Conservation (phyloP, 768 basidiomycete genomes). For the Leccinellum rugosiceps region DNA sequence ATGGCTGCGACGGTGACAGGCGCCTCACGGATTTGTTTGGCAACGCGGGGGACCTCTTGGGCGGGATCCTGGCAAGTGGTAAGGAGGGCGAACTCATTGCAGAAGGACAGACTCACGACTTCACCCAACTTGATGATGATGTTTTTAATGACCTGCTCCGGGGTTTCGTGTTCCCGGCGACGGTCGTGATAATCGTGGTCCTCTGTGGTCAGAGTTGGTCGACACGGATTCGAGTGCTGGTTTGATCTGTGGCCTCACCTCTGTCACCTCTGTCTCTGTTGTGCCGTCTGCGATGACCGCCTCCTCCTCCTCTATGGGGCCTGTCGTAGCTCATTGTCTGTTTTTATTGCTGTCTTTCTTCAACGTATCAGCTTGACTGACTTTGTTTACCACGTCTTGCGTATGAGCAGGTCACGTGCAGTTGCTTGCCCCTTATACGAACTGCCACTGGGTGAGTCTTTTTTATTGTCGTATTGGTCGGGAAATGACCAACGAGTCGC, state of each 20-base stretch:
- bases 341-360: not conserved
- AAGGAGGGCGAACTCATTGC: not conserved
- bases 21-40: constrained; percentile 59
- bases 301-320: constrained; percentile 40
- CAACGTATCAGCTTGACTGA: too few species aligned
- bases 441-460: constrained; percentile 21
- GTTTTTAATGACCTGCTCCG: constrained; percentile 66
- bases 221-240: not conserved
- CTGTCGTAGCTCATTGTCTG: constrained; percentile 58
- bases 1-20: constrained; percentile 60
- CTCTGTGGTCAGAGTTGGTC: constrained; percentile 37
- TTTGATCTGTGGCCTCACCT: not conserved
- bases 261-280: constrained; percentile 49
- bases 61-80: constrained; percentile 51
- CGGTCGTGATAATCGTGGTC: constrained; percentile 61
- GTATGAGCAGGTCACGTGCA: constrained; percentile 25
- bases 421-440: not conserved
- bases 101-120: constrained; percentile 55
- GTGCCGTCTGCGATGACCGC: constrained; percentile 47
- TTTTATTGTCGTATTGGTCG: not conserved
- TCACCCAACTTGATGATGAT: constrained; percentile 74
- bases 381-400: too few species aligned
- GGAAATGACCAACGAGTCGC: not conserved
- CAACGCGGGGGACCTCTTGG: constrained; percentile 67
- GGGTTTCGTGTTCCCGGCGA: constrained; percentile 66